These are phyloP conservation scores for Candida verbasci DNA, from an alignment of 805 yeast species.

Conservation along the genomic window DNA sequence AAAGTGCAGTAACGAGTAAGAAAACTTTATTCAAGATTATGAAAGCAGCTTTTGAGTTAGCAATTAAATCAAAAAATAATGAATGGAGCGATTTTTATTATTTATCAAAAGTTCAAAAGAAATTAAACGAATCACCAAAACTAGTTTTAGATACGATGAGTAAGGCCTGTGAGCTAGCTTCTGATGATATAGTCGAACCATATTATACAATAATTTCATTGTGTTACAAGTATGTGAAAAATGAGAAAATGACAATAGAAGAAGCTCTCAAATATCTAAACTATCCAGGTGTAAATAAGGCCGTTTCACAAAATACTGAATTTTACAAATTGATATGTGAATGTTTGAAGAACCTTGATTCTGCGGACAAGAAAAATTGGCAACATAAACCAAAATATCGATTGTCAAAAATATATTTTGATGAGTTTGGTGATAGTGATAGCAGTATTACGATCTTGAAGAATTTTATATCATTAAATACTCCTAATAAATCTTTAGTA, in stretches of 20 bases:
- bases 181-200: conserved; percentile 70
- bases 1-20: conserved; percentile 17
- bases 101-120: conserved; percentile 54
- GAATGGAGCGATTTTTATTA: conserved; percentile 65
- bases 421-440: conserved; percentile 47
- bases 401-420: conserved; percentile 57
- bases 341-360: conserved; percentile 43
- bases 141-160: conserved; percentile 39
- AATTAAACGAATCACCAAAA: conserved; percentile 32
- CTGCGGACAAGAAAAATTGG: conserved; percentile 81
- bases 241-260: conserved; percentile 25
- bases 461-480: conserved; percentile 57
- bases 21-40: conserved; percentile 34
- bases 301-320: conserved; percentile 8
- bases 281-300: conserved; percentile 27
- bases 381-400: conserved; percentile 81
- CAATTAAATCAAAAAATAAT: conserved; percentile 37
- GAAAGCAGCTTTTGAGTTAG: conserved; percentile 41
- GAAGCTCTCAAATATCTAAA: conserved; percentile 39
- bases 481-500: conserved; percentile 66
- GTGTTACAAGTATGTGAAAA: conserved; percentile 51
- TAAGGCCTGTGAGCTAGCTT: conserved; percentile 43
- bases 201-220: conserved; percentile 62
- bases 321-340: conserved; percentile 40
- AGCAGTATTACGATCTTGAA: conserved; percentile 65